phyloP scores from a whole-genome alignment of 2,329 filamentous ascomycete genomes.

The Aspergillus neoniger region DNA sequence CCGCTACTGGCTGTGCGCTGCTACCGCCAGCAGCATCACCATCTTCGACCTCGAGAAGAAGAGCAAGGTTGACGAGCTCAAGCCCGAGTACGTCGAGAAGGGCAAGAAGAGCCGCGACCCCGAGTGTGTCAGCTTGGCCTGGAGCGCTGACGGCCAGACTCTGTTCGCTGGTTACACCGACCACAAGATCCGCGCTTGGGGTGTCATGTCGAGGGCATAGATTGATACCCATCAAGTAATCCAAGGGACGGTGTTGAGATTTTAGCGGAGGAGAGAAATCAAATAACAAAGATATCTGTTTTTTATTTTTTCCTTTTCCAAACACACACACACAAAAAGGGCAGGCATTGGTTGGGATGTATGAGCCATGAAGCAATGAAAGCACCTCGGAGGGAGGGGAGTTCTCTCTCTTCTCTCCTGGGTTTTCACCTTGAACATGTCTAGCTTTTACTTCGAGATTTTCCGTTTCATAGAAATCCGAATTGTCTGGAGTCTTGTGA shows the following conservation, averaged over 20 bases:
- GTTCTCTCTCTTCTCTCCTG: conserved; percentile 14
- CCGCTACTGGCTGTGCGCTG: conserved; percentile 99
- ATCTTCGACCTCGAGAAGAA: conserved; percentile 99
- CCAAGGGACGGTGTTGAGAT: conserved; percentile 1
- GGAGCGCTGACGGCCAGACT: conserved; percentile 98
- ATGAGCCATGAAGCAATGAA: conserved; percentile 50
- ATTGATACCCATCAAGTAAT: conserved; percentile 20
- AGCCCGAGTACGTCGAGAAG: conserved; percentile 93
- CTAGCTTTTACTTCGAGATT: conserved; percentile 38
- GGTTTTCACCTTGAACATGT: conserved; percentile 35
- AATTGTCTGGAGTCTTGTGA: conserved; percentile 38
- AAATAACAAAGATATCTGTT: conserved; percentile 18
- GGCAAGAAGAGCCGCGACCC: conserved; percentile 99
- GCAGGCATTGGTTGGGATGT: conserved; percentile 43
- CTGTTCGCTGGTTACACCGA: conserved; percentile 99
- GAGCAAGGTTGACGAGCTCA: conserved; percentile 99
- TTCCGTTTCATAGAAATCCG: conserved; percentile 31
- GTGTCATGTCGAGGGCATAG: conserved; percentile 93
- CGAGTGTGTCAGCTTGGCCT: conserved; percentile 96
- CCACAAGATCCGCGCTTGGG: conserved; percentile 98
- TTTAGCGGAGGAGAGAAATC: conserved; percentile 27
- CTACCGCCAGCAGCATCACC: conserved; percentile 96
- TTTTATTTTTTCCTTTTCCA: conserved; percentile 29
- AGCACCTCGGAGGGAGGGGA: conserved; percentile 29
- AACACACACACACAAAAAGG: conserved; percentile 33